These are phyloP conservation scores for Pseudozyma sp. DNA, from an alignment of 1,284 basidiomycete genomes.

Conservation along the genomic window DNA sequence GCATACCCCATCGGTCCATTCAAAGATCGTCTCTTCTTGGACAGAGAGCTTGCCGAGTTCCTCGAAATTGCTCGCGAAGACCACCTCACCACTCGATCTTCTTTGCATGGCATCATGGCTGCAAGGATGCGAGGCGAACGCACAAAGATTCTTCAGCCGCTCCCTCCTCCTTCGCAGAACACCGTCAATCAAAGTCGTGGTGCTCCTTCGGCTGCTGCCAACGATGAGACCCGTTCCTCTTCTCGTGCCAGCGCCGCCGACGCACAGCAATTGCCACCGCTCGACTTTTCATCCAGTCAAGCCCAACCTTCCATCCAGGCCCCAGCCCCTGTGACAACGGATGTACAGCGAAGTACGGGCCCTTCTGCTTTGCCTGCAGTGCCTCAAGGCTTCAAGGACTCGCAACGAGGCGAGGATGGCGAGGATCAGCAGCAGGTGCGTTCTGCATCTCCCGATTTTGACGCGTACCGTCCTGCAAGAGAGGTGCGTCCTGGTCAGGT, in stretches of 20 bases:
- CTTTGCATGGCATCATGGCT: conserved; percentile 66
- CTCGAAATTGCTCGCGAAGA: conserved; percentile 81
- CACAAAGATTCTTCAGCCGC: conserved; percentile 63
- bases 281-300: conserved; percentile 42
- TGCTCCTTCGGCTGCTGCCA: background rate
- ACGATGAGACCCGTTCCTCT: conserved; percentile 17
- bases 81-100: conserved; percentile 57
- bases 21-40: conserved; percentile 81
- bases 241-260: conserved; percentile 27
- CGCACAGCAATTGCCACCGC: conserved; percentile 41
- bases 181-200: background rate
- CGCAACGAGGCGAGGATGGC: conserved; percentile 14
- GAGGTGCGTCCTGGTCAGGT: conserved; percentile 18
- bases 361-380: conserved; percentile 15
- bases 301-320: conserved; percentile 8
- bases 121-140: conserved; percentile 66
- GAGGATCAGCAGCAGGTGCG: conserved; percentile 13
- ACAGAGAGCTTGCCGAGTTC: conserved; percentile 82
- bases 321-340: no score
- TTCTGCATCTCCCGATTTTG: conserved; percentile 22
- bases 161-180: conserved; percentile 55
- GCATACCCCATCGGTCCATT: conserved; percentile 70
- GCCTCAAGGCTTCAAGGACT: conserved; percentile 31
- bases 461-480: conserved; percentile 19
- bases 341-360: no score